Percentiles rank a stretch among this genome's conserved stretches.
Evolutionary conservation across 805 yeast species (phyloP).

Genomic region (Candida dajiaensis): DNA sequence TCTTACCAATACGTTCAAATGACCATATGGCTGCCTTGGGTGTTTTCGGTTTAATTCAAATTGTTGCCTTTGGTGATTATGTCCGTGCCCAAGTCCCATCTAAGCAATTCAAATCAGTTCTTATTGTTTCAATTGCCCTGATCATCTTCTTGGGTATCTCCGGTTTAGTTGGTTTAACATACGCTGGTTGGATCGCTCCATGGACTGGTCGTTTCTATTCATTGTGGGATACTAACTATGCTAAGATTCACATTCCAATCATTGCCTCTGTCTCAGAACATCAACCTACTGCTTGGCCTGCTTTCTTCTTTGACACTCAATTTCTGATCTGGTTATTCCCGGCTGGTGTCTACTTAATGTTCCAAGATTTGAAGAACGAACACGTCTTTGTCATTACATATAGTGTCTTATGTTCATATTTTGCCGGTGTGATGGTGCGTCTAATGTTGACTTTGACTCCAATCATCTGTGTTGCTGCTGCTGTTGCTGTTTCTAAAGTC

Average conservation of each 20-base stretch:
- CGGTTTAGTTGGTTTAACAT: constrained; percentile 75
- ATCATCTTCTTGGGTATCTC: constrained; percentile 59
- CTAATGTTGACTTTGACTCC: constrained; percentile 96
- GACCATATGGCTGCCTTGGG: constrained; percentile 99
- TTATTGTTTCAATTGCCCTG: constrained; percentile 51
- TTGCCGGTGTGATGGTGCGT: constrained; percentile 99
- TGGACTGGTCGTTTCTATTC: constrained; percentile 99
- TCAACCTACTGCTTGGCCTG: constrained; percentile 99
- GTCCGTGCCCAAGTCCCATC: constrained; percentile 68
- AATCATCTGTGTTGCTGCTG: constrained; percentile 88
- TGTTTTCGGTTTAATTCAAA: constrained; percentile 90
- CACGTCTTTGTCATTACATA: constrained; percentile 90
- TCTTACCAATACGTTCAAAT: constrained; percentile 91
- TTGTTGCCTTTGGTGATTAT: constrained; percentile 81
- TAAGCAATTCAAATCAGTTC: constrained; percentile 64
- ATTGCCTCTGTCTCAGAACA: constrained; percentile 99
- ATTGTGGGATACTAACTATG: constrained; percentile 96
- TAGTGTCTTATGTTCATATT: constrained; percentile 89
- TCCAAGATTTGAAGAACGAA: constrained; percentile 86
- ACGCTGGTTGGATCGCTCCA: constrained; percentile 92
- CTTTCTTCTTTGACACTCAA: constrained; percentile 91
- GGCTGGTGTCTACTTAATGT: constrained; percentile 86
- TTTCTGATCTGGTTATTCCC: constrained; percentile 98
- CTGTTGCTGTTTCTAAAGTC: constrained; percentile 78
- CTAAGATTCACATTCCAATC: constrained; percentile 96